A percentile compares a stretch with the other conserved stretches of the same genome.
Conservation (phyloP, 768 basidiomycete species). For the Tricholoma sp. region DNA sequence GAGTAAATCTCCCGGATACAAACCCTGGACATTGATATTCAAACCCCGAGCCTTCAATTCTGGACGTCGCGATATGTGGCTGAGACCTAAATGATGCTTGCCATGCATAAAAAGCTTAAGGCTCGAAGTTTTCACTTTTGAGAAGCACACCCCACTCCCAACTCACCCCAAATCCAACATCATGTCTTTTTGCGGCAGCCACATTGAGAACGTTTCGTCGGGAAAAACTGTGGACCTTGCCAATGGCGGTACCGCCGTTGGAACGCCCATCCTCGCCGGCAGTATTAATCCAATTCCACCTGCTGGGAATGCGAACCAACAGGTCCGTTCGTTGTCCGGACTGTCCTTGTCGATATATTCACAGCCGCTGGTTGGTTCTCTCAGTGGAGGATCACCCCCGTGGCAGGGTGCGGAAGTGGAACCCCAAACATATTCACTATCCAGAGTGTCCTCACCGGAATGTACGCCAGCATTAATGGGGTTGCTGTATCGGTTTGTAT, state of each 20-base stretch:
- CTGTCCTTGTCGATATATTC: neutral
- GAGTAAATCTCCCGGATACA: too few relatives aligned
- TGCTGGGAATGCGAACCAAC: neutral
- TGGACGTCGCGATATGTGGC: too few relatives aligned
- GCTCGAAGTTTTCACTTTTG: too few relatives aligned
- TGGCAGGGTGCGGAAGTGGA: too few relatives aligned
- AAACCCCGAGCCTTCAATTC: too few relatives aligned
- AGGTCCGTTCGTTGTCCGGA: neutral
- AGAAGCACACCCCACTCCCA: too few relatives aligned
- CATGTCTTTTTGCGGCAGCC: neutral
- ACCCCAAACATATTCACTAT: neutral
- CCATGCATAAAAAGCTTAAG: too few relatives aligned
- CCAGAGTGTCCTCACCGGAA: neutral
- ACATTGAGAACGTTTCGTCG: neutral
- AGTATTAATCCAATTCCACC: neutral
- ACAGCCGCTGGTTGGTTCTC: neutral
- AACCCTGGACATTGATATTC: too few relatives aligned
- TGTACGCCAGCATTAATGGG: neutral
- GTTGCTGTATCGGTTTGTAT: too few relatives aligned
- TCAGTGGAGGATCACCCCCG: slow-evolving; percentile 1
- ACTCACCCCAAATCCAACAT: too few relatives aligned
- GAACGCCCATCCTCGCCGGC: neutral
- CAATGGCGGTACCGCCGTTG: neutral
- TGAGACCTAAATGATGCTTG: too few relatives aligned
- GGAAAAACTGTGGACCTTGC: neutral